These are phyloP conservation scores for Podaxis rugospora DNA, from an alignment of 768 basidiomycete species.

Conservation along the genomic window DNA sequence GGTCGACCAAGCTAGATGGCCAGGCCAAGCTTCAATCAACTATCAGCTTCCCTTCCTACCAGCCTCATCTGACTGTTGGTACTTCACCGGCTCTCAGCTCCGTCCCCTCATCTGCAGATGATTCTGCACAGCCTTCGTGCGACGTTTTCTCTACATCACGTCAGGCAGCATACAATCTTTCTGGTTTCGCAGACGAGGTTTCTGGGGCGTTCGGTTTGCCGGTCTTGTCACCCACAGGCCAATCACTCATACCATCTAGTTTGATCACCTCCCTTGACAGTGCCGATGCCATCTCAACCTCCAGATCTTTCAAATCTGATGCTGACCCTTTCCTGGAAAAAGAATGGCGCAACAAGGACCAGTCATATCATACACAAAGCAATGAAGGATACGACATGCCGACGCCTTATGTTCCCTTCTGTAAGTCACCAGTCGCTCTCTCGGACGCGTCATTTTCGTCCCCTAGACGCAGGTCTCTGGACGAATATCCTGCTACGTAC, in stretches of 20 bases:
- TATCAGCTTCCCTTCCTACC: neutral
- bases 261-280: conserved; percentile 14
- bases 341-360: conserved; percentile 39
- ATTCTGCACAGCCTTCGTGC: neutral
- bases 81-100: neutral
- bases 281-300: conserved; percentile 14
- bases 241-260: conserved; percentile 13
- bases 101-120: neutral
- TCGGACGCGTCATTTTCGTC: neutral
- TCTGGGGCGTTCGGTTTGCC: conserved; percentile 39
- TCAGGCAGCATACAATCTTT: neutral
- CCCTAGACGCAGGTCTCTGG: conserved; percentile 1
- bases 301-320: conserved; percentile 33
- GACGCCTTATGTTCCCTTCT: conserved; percentile 1
- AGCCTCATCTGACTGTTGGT: neutral
- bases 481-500: neutral
- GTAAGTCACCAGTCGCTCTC: neutral
- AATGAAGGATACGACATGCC: neutral
- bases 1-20: neutral
- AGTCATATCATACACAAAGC: conserved; percentile 11
- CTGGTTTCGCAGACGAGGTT: conserved; percentile 23
- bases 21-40: neutral
- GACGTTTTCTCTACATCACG: neutral
- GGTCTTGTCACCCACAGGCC: conserved; percentile 7
- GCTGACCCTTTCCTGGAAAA: conserved; percentile 47